Evolutionary conservation across 106 monocot species (phyloP).

Genomic region (Allium sativum): DNA sequence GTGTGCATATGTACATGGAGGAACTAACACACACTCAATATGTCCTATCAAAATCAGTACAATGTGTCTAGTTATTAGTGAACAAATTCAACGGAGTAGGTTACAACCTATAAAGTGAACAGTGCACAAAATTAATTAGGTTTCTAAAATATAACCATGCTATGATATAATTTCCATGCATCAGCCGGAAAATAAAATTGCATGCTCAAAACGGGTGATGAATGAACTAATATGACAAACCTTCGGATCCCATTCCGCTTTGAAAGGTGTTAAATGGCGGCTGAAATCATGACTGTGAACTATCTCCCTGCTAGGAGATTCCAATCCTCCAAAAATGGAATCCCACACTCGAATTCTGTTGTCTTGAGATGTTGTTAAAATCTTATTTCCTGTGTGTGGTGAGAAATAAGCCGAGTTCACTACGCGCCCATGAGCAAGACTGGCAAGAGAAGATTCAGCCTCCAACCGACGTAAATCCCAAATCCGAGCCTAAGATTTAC

Average conservation of each 20-base stretch:
- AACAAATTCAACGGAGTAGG: too few species aligned
- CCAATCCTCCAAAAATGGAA: conserved; percentile 73
- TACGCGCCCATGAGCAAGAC: conserved; percentile 75
- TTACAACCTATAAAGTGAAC: too few species aligned
- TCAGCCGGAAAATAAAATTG: too few species aligned
- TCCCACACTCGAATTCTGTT: conserved; percentile 96
- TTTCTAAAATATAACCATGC: too few species aligned
- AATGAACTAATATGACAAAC: conserved; percentile 14
- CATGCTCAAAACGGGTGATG: too few species aligned
- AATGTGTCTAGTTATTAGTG: too few species aligned
- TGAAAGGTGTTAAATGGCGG: conserved; percentile 85
- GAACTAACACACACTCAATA: too few species aligned
- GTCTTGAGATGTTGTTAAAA: conserved; percentile 82
- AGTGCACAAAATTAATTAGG: too few species aligned
- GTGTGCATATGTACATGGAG: too few species aligned
- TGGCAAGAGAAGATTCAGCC: conserved; percentile 39
- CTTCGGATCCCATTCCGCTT: conserved; percentile 98
- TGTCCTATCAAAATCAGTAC: too few species aligned
- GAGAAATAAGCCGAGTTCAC: conserved; percentile 95
- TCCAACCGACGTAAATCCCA: conserved; percentile 70
- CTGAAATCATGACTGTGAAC: conserved; percentile 98
- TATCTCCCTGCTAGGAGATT: conserved; percentile 71
- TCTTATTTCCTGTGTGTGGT: conserved; percentile 64
- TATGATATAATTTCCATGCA: too few species aligned
- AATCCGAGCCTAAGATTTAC: conserved; percentile 53